Percentiles rank a stretch among this genome's conserved stretches.
phyloP scores from a whole-genome alignment of 1,139 yeast genomes.

The Candida labiduridarum region DNA sequence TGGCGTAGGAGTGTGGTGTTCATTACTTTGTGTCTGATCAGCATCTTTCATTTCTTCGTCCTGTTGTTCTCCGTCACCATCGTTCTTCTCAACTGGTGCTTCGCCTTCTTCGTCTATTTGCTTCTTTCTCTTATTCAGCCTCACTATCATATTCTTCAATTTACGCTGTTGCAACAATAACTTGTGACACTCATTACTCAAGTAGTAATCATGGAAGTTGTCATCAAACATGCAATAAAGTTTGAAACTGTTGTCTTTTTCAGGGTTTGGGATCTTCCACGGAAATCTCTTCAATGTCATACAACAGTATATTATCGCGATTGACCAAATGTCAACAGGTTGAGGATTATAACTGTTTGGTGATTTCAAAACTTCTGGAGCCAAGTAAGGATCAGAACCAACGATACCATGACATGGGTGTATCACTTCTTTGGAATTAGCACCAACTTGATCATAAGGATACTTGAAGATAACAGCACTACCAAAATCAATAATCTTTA shows the following conservation, averaged over 20 bases:
- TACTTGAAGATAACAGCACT: slow-evolving; percentile 92
- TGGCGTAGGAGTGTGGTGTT: slow-evolving; percentile 7
- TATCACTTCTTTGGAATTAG: slow-evolving; percentile 51
- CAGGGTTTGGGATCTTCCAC: slow-evolving; percentile 89
- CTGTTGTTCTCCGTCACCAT: background rate
- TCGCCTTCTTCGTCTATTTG: slow-evolving; percentile 16
- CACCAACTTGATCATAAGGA: slow-evolving; percentile 68
- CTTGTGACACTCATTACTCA: slow-evolving; percentile 54
- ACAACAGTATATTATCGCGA: slow-evolving; percentile 94
- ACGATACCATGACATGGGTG: slow-evolving; percentile 91
- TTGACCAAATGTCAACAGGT: slow-evolving; percentile 93
- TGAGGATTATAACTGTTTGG: slow-evolving; percentile 82
- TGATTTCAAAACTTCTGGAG: slow-evolving; percentile 87
- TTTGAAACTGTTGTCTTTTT: slow-evolving; percentile 81
- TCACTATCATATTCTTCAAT: slow-evolving; percentile 43
- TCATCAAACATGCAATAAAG: slow-evolving; percentile 58
- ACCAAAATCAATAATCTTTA: slow-evolving; percentile 94
- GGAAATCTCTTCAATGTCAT: slow-evolving; percentile 94
- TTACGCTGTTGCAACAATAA: slow-evolving; percentile 48
- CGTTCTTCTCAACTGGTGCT: slow-evolving; percentile 5
- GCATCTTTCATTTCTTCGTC: slow-evolving; percentile 4
- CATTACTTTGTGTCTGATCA: slow-evolving; percentile 2
- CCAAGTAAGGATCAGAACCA: slow-evolving; percentile 97
- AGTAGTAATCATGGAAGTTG: slow-evolving; percentile 53
- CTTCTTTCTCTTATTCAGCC: slow-evolving; percentile 48